Base-by-base conservation (phyloP, 129 eudicot species). In the Helianthus tuberosus region DNA sequence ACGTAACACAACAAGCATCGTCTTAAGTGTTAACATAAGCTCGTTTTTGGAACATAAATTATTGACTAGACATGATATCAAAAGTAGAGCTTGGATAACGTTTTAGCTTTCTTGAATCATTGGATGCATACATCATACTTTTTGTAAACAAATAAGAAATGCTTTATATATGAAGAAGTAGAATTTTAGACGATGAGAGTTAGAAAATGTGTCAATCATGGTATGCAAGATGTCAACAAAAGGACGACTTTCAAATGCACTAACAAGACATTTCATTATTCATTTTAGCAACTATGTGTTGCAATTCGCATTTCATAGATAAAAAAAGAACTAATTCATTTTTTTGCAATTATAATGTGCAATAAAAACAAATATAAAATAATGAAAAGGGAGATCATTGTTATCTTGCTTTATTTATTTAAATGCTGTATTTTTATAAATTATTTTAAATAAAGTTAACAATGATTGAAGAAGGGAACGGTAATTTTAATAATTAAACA, bases 121-220 rank as follows among this genome's bases (percentile, higher is more conserved):
- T 76, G 80, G 68, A 76, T 67, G 75, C 80, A 44, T 76, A 68
- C 69, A 68, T 76, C 80, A 76, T 68, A 36, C 51, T 17, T 64
- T 74, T 74, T 17, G 50, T 38, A 41, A 43, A 17, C 11, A 6
- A 54, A 57, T 6, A 27, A 46, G 17, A 49, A 13, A 48, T 15
- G 35, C 23, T 14, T 52, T 64, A 6, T 41, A 0, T 69, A 5
- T 6, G 39, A 69, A 48, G 70, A 77, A 59, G 81, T 16, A 69
- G 76, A 68, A 59, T 77, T 50, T 49, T 49, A 77, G 70, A 77
- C 63, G 75, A 77, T 60, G 66, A 76, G 75, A 76, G 60, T 46
- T 67, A 38, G 63, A 58, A 76, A 32, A 57, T 55, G 6, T 38
- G 47, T 32, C 75, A 76, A 77, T 77, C 54, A 77, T 77, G 15